Evolutionary conservation across 768 basidiomycete genomes (phyloP).

Genomic region (Ramaria sp.): DNA sequence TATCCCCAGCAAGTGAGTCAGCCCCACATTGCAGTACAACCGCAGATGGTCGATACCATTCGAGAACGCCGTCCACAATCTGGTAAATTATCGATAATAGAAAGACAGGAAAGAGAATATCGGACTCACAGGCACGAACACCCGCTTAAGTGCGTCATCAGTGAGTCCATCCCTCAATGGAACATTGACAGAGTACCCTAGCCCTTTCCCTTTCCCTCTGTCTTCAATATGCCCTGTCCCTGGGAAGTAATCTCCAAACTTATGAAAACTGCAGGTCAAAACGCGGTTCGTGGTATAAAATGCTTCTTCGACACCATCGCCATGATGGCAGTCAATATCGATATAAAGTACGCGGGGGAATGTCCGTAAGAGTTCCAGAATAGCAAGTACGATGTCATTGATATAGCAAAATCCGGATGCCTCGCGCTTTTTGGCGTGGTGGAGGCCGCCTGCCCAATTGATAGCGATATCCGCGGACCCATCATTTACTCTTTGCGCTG

Average conservation of each 20-base stretch:
- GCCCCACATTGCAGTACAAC: constrained; percentile 93
- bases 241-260: constrained; percentile 92
- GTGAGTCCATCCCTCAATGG: constrained; percentile 91
- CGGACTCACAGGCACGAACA: constrained; percentile 82
- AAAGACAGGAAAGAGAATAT: neutral
- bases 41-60: constrained; percentile 78
- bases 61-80: constrained; percentile 78
- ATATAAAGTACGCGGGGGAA: constrained; percentile 88
- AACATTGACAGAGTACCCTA: constrained; percentile 84
- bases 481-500: constrained; percentile 66
- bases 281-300: constrained; percentile 97
- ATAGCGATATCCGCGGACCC: constrained; percentile 78
- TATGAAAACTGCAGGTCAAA: constrained; percentile 96
- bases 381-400: constrained; percentile 93
- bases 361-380: constrained; percentile 82
- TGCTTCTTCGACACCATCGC: constrained; percentile 97
- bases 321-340: constrained; percentile 98
- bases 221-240: constrained; percentile 85
- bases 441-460: constrained; percentile 97
- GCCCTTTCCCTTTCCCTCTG: constrained; percentile 71
- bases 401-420: constrained; percentile 99
- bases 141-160: constrained; percentile 73
- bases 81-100: constrained; percentile 19
- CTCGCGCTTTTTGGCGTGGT: constrained; percentile 99
- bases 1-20: constrained; percentile 91